These are phyloP conservation scores for Fibroporia radiculosa DNA, from an alignment of 768 basidiomycete genomes.

Conservation along the genomic window DNA sequence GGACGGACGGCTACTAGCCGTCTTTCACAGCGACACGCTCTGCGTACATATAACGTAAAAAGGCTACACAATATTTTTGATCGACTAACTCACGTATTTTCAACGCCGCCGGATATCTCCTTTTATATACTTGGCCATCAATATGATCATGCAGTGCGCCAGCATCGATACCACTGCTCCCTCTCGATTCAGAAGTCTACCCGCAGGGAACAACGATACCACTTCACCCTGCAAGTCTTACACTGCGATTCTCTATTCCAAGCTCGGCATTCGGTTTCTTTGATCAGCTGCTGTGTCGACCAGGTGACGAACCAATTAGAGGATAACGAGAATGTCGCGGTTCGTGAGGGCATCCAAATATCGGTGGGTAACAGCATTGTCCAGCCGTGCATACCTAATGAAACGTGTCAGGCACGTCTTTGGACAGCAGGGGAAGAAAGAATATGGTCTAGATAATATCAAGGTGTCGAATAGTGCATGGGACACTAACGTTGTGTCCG, in stretches of 20 bases:
- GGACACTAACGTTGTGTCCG: slow-evolving; percentile 91
- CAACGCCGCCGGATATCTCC: too few relatives aligned
- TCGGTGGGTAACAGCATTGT: slow-evolving; percentile 7
- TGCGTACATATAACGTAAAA: background rate
- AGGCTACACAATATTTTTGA: too few relatives aligned
- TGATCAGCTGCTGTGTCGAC: too few relatives aligned
- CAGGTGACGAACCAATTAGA: background rate
- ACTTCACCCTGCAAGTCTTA: too few relatives aligned
- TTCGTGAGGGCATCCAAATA: slow-evolving; percentile 19
- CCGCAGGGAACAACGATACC: too few relatives aligned
- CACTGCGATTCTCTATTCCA: too few relatives aligned
- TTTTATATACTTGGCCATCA: background rate
- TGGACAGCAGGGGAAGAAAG: slow-evolving; percentile 82
- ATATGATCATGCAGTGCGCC: background rate
- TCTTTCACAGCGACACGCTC: background rate
- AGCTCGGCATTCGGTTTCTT: too few relatives aligned
- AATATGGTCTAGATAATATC: slow-evolving; percentile 71
- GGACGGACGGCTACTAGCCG: background rate
- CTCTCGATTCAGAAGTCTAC: too few relatives aligned
- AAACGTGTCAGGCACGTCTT: slow-evolving; percentile 69
- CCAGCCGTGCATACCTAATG: background rate
- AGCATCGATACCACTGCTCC: background rate
- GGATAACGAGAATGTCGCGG: slow-evolving; percentile 11
- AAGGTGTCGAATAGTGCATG: slow-evolving; percentile 87
- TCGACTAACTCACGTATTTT: too few relatives aligned